Evolutionary conservation across 805 yeast species (phyloP).

Genomic region (Metschnikowia shivogae): DNA sequence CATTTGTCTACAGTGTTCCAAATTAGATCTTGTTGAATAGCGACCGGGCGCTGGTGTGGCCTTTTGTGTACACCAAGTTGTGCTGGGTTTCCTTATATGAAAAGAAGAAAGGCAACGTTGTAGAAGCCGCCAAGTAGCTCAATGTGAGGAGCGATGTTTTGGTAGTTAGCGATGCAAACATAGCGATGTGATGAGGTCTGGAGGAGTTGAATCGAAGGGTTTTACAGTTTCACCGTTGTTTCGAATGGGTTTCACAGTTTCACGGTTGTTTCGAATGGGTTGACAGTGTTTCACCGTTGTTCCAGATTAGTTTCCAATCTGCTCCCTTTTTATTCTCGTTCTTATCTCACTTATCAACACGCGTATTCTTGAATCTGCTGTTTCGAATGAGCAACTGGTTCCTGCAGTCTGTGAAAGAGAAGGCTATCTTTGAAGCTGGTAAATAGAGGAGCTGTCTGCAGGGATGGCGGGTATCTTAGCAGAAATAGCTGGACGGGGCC

Average conservation of each 20-base stretch:
- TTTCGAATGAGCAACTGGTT: too few species aligned
- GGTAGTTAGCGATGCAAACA: conserved; percentile 22
- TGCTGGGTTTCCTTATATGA: conserved; percentile 35
- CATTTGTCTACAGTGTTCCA: neutral
- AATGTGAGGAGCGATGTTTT: conserved; percentile 31
- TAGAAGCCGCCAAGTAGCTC: conserved; percentile 36
- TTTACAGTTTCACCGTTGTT: neutral
- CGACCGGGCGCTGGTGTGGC: conserved; percentile 32
- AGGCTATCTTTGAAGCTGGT: too few species aligned
- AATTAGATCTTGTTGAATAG: conserved; percentile 31
- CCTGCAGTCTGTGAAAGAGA: too few species aligned
- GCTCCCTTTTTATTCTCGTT: too few species aligned
- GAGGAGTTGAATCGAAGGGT: neutral
- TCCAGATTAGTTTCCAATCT: conserved; percentile 21
- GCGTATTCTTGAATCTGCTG: too few species aligned
- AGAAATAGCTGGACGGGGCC: too few species aligned
- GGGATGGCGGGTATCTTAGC: too few species aligned
- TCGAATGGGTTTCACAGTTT: too few species aligned
- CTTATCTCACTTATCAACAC: too few species aligned
- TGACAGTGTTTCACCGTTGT: neutral
- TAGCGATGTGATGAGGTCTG: conserved; percentile 1
- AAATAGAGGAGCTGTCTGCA: too few species aligned
- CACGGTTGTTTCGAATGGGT: too few species aligned
- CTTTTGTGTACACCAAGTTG: conserved; percentile 26
- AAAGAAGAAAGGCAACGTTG: conserved; percentile 38